phyloP scores from a whole-genome alignment of 495 filamentous ascomycete species.

The Bacidia gigantensis region DNA sequence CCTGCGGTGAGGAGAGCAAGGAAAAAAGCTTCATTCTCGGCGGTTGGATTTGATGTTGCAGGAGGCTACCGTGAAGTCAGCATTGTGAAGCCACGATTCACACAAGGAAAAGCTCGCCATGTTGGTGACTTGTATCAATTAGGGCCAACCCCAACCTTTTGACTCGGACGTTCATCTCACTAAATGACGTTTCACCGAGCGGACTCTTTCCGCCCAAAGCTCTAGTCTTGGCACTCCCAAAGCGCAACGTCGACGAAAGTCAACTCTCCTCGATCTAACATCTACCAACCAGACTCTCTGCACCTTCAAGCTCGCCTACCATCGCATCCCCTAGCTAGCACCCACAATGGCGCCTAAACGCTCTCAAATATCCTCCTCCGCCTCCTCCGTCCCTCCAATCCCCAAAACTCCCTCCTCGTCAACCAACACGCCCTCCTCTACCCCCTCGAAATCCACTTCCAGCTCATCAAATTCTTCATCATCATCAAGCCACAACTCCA shows the following conservation, averaged over 20 bases:
- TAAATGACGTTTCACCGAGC: background rate
- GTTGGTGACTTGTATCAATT: background rate
- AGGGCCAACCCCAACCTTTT: too few species aligned
- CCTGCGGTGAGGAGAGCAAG: conserved; percentile 72
- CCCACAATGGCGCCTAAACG: conserved; percentile 37
- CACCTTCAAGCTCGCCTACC: background rate
- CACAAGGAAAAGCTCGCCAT: too few species aligned
- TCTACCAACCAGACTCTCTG: background rate
- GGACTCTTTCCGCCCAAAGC: background rate
- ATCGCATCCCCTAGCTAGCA: background rate
- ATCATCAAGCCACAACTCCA: conserved; percentile 16
- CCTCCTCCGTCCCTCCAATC: conserved; percentile 23
- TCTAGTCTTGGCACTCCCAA: background rate
- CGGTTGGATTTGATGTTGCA: background rate
- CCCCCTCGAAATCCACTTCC: conserved; percentile 23
- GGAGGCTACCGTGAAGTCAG: too few species aligned
- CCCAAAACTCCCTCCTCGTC: conserved; percentile 18
- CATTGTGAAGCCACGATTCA: too few species aligned
- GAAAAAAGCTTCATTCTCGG: conserved; percentile 39
- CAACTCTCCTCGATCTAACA: background rate
- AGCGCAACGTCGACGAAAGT: background rate
- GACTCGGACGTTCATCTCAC: background rate
- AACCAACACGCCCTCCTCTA: conserved; percentile 20
- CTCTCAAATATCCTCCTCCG: conserved; percentile 23
- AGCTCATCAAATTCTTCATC: conserved; percentile 36